These are phyloP conservation scores for Miscanthus sacchariflorus DNA, from an alignment of 202 grass and related monocot genomes.

Conservation along the genomic window DNA sequence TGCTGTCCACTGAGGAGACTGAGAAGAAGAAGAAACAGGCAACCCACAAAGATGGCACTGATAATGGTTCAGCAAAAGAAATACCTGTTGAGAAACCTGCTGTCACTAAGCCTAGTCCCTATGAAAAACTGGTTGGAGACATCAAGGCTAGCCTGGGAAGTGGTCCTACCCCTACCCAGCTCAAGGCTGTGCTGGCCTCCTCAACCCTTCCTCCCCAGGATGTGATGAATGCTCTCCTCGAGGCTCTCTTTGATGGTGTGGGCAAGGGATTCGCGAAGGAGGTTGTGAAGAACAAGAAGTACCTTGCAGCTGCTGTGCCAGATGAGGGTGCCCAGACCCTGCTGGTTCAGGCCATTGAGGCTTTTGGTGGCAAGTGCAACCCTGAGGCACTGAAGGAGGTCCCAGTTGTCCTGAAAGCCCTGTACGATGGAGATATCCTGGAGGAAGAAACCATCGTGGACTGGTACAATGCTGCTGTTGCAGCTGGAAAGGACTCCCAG, in stretches of 20 bases:
- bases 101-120: slow-evolving; percentile 27
- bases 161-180: slow-evolving; percentile 44
- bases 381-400: slow-evolving; percentile 71
- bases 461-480: background rate
- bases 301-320: slow-evolving; percentile 50
- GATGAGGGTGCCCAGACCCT: slow-evolving; percentile 57
- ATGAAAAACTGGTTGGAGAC: slow-evolving; percentile 50
- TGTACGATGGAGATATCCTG: too few species aligned
- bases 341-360: slow-evolving; percentile 60
- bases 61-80: slow-evolving; percentile 39
- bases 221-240: slow-evolving; percentile 60
- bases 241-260: slow-evolving; percentile 55
- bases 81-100: background rate
- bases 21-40: slow-evolving; percentile 59
- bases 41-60: background rate
- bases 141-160: slow-evolving; percentile 63
- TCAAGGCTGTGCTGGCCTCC: slow-evolving; percentile 46
- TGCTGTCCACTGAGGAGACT: slow-evolving; percentile 57
- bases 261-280: slow-evolving; percentile 74
- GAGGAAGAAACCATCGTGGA: too few species aligned
- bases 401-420: slow-evolving; percentile 56
- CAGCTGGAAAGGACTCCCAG: slow-evolving; percentile 47
- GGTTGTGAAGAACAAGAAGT: slow-evolving; percentile 68
- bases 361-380: slow-evolving; percentile 60
- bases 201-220: slow-evolving; percentile 53